phyloP scores from a whole-genome alignment of 169 alveolate genomes.

The Perkinsus chesapeaki region DNA sequence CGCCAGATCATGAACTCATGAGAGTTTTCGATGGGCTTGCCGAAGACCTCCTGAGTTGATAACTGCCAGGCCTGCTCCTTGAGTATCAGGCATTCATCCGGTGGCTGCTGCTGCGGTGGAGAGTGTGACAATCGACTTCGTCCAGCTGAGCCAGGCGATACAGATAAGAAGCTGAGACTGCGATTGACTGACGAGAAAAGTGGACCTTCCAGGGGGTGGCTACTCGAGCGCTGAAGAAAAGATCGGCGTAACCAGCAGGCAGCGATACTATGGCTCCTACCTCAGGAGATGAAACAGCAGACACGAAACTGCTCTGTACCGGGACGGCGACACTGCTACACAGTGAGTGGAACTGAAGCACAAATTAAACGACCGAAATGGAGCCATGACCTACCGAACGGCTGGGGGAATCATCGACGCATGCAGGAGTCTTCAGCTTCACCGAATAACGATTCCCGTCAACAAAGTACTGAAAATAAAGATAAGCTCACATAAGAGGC shows the following conservation, averaged over 20 bases:
- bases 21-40: background rate
- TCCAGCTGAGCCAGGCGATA: background rate
- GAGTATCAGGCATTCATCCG: background rate
- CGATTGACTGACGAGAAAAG: background rate
- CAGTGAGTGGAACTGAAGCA: background rate
- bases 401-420: background rate
- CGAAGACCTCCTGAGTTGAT: background rate
- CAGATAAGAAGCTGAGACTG: background rate
- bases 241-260: background rate
- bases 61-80: background rate
- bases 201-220: background rate
- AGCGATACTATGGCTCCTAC: background rate
- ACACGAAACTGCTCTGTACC: background rate
- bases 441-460: background rate
- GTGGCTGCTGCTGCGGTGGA: background rate
- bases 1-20: background rate
- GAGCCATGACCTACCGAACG: background rate
- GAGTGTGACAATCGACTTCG: background rate
- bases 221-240: background rate
- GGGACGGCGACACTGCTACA: background rate
- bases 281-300: background rate
- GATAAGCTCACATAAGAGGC: background rate
- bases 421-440: background rate
- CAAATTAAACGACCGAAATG: background rate
- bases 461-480: background rate